phyloP scores from a whole-genome alignment of 2,329 filamentous ascomycete genomes.

The Delphinella strobiligena region DNA sequence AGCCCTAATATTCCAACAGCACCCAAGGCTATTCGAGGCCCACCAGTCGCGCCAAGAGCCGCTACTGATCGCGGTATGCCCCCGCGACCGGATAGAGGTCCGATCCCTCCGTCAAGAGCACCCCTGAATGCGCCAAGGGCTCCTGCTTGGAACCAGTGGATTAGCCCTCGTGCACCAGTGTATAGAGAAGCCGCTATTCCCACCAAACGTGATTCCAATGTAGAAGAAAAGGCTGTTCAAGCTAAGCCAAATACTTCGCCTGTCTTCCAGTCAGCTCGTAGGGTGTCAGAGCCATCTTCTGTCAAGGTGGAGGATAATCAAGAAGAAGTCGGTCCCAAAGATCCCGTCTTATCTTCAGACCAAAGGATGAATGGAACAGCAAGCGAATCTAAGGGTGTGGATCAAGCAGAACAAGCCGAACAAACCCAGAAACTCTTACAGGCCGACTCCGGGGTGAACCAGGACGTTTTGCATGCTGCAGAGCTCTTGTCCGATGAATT shows the following conservation, averaged over 20 bases:
- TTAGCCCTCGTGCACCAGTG: conserved; percentile 25
- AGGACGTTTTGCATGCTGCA: background rate
- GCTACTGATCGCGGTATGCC: conserved; percentile 8
- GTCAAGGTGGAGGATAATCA: background rate
- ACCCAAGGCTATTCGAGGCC: conserved; percentile 21
- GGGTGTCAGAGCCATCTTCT: background rate
- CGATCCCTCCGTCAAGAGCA: conserved; percentile 12
- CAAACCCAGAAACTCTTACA: background rate
- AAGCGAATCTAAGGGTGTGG: background rate
- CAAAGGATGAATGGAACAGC: background rate
- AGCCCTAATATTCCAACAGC: conserved; percentile 22
- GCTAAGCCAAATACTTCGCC: conserved; percentile 1
- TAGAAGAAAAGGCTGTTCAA: conserved; percentile 24
- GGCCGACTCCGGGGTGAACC: no score
- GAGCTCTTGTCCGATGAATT: conserved; percentile 2
- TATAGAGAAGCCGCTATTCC: conserved; percentile 22
- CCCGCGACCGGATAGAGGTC: conserved; percentile 9
- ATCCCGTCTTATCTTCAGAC: background rate
- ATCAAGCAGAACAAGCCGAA: no score
- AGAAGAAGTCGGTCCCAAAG: background rate
- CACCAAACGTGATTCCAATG: conserved; percentile 32
- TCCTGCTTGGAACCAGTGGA: conserved; percentile 29
- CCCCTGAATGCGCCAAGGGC: conserved; percentile 16
- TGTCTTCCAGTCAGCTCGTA: background rate
- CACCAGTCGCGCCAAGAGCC: conserved; percentile 16